Evolutionary conservation across 257 asterid genomes (phyloP).

Genomic region (Eustoma russellianum): DNA sequence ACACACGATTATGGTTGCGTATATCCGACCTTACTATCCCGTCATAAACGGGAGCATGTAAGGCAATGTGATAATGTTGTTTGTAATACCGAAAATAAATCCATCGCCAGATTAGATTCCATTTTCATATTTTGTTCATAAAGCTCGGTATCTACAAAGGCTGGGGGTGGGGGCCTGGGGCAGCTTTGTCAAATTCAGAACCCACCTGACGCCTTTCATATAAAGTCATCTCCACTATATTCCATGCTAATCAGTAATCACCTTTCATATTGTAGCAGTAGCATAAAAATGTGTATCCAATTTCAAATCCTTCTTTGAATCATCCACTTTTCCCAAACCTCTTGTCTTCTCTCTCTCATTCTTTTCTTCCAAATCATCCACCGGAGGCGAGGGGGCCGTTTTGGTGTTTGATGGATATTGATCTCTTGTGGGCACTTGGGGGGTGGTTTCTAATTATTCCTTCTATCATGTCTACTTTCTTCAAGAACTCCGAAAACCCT

Average conservation of each 20-base stretch:
- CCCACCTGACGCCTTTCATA: not conserved
- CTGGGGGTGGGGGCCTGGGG: not conserved
- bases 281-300: constrained; percentile 24
- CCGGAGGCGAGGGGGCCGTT: not conserved
- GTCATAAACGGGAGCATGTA: too few species aligned
- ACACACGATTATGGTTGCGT: too few species aligned
- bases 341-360: constrained; percentile 8
- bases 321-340: constrained; percentile 17
- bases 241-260: constrained; percentile 23
- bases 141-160: too few species aligned
- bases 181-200: constrained; percentile 6
- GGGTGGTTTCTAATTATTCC: constrained; percentile 27
- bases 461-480: constrained; percentile 5
- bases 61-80: too few species aligned
- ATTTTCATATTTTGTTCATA: too few species aligned
- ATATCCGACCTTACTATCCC: too few species aligned
- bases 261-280: constrained; percentile 12
- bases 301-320: constrained; percentile 38
- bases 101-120: too few species aligned
- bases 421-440: constrained; percentile 44
- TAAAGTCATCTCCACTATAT: constrained; percentile 11
- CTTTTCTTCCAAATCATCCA: not conserved
- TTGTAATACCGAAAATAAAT: too few species aligned
- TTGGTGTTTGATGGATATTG: constrained; percentile 57
- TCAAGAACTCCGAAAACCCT: constrained; percentile 4